A percentile compares a stretch with the other conserved stretches of the same genome.
Conservation (phyloP, 495 filamentous ascomycete species). For the Trichoderma asperelloides region DNA sequence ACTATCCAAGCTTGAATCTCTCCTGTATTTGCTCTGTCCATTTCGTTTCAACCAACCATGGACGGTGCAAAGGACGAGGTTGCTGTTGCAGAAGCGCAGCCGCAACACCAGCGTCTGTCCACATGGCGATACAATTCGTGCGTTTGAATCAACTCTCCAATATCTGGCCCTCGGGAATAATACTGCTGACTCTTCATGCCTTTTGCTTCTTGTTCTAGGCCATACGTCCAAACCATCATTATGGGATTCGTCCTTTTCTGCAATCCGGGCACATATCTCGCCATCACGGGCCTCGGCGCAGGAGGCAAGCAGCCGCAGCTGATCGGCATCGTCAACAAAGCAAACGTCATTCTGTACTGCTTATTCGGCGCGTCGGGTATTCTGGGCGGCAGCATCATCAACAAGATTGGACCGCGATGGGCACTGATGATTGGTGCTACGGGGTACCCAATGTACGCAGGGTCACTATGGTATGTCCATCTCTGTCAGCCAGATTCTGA, state of each 20-base stretch:
- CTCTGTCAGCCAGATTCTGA: not conserved
- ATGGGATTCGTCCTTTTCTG: not conserved
- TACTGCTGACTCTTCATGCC: not conserved
- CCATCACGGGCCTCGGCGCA: not conserved
- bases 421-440: not conserved
- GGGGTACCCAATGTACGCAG: not conserved
- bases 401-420: constrained; percentile 2
- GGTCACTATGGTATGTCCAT: not conserved
- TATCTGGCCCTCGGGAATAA: not conserved
- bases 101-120: not conserved
- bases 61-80: not conserved
- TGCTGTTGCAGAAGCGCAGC: not conserved
- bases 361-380: not conserved
- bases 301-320: constrained; percentile 4
- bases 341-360: constrained; percentile 1
- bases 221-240: not conserved
- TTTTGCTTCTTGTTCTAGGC: too few species aligned
- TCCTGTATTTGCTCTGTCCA: not conserved
- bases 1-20: not conserved
- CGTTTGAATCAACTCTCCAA: not conserved
- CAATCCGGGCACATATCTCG: not conserved
- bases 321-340: constrained; percentile 3
- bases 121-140: constrained; percentile 6
- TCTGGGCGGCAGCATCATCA: constrained; percentile 2
- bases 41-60: not conserved